Conservation (phyloP, 1,284 basidiomycete genomes). For the Cutaneotrichosporon spelunceum region DNA sequence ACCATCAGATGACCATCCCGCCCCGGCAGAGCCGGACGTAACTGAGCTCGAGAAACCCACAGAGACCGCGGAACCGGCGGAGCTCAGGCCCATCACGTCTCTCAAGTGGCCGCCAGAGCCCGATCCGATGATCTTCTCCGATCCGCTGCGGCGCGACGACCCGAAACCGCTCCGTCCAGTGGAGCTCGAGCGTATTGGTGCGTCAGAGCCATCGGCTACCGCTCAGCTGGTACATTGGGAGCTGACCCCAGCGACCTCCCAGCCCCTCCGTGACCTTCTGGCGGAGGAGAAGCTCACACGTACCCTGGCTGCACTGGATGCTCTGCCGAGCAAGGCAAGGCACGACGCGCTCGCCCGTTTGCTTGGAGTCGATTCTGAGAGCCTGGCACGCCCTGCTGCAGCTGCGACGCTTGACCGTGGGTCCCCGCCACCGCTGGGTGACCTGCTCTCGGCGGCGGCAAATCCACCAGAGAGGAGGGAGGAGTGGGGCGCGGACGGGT, state of each 20-base stretch:
- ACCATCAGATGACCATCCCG: slow-evolving; percentile 4
- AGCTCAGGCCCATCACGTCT: slow-evolving; percentile 32
- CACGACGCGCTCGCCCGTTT: slow-evolving; percentile 33
- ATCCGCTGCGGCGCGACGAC: slow-evolving; percentile 46
- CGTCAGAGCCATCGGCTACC: slow-evolving; percentile 17
- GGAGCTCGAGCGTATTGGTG: slow-evolving; percentile 48
- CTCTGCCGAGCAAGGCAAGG: slow-evolving; percentile 21
- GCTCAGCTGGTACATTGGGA: not conserved
- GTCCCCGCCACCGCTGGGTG: slow-evolving; percentile 41
- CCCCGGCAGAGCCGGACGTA: no score
- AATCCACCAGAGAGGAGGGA: slow-evolving; percentile 1
- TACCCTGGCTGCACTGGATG: slow-evolving; percentile 40
- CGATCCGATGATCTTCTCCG: slow-evolving; percentile 40
- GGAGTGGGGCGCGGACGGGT: slow-evolving; percentile 30
- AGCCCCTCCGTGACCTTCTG: slow-evolving; percentile 38
- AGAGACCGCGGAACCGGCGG: not conserved
- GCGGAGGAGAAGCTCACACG: slow-evolving; percentile 30
- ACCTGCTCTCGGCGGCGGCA: slow-evolving; percentile 24
- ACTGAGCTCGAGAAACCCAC: slow-evolving; percentile 7
- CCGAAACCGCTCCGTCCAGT: slow-evolving; percentile 46
- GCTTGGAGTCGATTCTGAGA: slow-evolving; percentile 36
- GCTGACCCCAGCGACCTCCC: slow-evolving; percentile 37
- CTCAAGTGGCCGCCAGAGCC: slow-evolving; percentile 49
- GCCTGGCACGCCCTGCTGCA: slow-evolving; percentile 29
- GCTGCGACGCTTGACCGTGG: slow-evolving; percentile 30